Conservation (phyloP, 129 eudicot species). For the Silybum marianum region DNA sequence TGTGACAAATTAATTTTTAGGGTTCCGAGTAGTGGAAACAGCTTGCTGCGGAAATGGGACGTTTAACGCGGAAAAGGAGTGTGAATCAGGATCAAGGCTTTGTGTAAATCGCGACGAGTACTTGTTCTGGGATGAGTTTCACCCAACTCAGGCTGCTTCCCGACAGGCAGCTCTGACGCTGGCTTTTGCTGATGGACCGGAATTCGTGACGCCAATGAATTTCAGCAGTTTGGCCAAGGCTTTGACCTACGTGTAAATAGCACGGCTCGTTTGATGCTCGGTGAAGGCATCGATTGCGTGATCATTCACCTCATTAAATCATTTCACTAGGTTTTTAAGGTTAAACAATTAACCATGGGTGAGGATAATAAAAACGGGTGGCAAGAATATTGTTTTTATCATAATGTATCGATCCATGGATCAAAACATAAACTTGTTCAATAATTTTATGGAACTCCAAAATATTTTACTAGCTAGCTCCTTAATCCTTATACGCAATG, state of each 20-base stretch:
- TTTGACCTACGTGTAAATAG: not conserved
- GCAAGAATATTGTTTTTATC: not conserved
- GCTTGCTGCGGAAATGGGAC: constrained; percentile 55
- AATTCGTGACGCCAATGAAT: constrained; percentile 36
- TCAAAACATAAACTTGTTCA: not conserved
- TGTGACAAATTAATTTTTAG: constrained; percentile 16
- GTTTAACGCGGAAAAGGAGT: constrained; percentile 23
- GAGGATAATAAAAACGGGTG: constrained; percentile 10
- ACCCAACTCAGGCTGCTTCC: constrained; percentile 47
- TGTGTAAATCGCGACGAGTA: constrained; percentile 29
- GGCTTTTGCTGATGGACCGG: constrained; percentile 34
- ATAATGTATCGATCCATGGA: not conserved
- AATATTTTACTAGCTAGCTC: not conserved
- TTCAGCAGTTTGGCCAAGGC: constrained; percentile 37
- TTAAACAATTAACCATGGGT: not conserved
- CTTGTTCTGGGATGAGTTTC: constrained; percentile 48
- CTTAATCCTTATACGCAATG: not conserved
- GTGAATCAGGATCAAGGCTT: constrained; percentile 21
- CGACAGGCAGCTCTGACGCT: constrained; percentile 28
- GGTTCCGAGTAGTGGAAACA: constrained; percentile 21
- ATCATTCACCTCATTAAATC: not conserved
- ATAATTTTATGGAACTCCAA: not conserved
- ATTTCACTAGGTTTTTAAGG: constrained; percentile 19
- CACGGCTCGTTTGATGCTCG: not conserved
- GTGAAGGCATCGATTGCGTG: constrained; percentile 2